Conservation (phyloP, 2,329 filamentous ascomycete species). For the Chaetomium strumarium region DNA sequence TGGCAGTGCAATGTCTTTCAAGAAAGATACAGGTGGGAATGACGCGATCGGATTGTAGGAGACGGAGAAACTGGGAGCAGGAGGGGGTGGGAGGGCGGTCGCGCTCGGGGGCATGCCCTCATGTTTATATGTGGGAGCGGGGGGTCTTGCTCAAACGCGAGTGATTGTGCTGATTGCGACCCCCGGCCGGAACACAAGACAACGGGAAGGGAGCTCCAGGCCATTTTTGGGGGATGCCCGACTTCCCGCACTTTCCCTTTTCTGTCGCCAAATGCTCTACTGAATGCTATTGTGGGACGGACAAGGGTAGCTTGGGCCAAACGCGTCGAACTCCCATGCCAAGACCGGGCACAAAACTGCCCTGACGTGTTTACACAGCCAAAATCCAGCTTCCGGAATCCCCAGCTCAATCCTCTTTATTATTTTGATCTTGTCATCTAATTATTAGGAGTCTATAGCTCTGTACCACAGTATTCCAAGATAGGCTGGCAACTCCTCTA, state of each 20-base stretch:
- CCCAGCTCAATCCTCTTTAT: too few species aligned
- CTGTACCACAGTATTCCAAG: too few species aligned
- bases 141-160: constrained; percentile 48
- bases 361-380: too few species aligned
- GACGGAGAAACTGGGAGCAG: constrained; percentile 36
- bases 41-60: constrained; percentile 24
- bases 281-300: background rate
- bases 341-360: too few species aligned
- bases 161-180: constrained; percentile 26
- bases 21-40: constrained; percentile 11
- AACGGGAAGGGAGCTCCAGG: constrained; percentile 11
- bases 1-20: constrained; percentile 16
- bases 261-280: background rate
- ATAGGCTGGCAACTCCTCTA: too few species aligned
- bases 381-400: too few species aligned
- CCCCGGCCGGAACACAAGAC: constrained; percentile 20
- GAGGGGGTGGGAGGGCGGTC: constrained; percentile 38
- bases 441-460: too few species aligned
- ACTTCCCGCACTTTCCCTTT: background rate
- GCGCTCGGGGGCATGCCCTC: constrained; percentile 48
- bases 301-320: too few species aligned
- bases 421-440: too few species aligned
- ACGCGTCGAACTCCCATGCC: too few species aligned
- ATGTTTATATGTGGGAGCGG: constrained; percentile 55
- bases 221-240: constrained; percentile 16